A percentile compares a stretch with the other conserved stretches of the same genome.
These are phyloP conservation scores for Suhomyces prunicola DNA, from an alignment of 805 yeast species.

Conservation along the genomic window DNA sequence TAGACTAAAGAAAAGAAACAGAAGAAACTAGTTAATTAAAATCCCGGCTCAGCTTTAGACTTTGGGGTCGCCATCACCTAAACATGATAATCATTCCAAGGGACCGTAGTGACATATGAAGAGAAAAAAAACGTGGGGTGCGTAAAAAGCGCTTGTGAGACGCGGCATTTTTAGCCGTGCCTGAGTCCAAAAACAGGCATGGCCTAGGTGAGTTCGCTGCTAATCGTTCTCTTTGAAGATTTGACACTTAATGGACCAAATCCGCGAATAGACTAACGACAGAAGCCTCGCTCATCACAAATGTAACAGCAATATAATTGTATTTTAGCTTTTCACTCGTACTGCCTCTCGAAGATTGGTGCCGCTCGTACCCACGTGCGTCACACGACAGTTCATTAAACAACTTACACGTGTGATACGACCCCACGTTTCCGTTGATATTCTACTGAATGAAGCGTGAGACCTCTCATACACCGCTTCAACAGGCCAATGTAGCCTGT, in stretches of 20 bases:
- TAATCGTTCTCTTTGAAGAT: background rate
- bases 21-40: background rate
- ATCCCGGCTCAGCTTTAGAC: background rate
- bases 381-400: background rate
- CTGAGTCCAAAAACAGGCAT: background rate
- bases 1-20: background rate
- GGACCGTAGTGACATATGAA: background rate
- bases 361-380: slow-evolving; percentile 1
- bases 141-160: background rate
- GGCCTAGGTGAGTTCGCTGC: background rate
- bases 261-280: background rate
- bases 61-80: background rate
- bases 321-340: background rate
- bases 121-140: background rate
- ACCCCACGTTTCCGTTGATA: background rate
- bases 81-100: background rate
- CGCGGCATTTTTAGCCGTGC: background rate
- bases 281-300: background rate
- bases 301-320: background rate
- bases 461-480: background rate
- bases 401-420: background rate
- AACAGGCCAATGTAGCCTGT: background rate
- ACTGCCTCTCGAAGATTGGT: background rate
- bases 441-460: background rate
- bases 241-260: background rate